A percentile compares a stretch with the other conserved stretches of the same genome.
Conservation (phyloP, 1,284 basidiomycete genomes). For the Peniophora sp. region DNA sequence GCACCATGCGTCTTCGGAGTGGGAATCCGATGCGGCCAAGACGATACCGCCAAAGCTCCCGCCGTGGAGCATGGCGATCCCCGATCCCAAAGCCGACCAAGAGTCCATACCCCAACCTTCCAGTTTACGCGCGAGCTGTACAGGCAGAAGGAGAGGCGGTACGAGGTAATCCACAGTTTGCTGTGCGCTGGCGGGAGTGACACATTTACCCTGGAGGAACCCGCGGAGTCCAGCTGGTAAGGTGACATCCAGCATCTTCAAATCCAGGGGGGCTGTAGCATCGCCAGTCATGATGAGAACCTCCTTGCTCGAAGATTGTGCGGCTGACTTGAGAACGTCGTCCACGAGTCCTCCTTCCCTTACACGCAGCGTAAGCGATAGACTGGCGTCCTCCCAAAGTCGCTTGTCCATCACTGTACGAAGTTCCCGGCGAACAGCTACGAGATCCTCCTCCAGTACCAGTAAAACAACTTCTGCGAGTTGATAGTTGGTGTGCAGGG, state of each 20-base stretch:
- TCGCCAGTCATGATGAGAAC: conserved; percentile 42
- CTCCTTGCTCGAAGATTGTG: conserved; percentile 36
- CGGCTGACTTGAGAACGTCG: conserved; percentile 26
- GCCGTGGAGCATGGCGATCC: conserved; percentile 18
- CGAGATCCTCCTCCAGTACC: not conserved
- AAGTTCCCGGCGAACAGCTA: not conserved
- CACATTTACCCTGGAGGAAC: not conserved
- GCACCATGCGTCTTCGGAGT: conserved; percentile 14
- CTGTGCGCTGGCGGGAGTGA: not conserved
- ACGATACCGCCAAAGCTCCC: conserved; percentile 25
- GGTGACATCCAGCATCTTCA: conserved; percentile 9
- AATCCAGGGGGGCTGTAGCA: conserved; percentile 20
- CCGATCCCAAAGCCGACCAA: conserved; percentile 38
- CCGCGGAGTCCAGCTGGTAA: conserved; percentile 13
- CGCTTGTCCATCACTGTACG: not conserved
- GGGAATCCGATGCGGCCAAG: conserved; percentile 11
- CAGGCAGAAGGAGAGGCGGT: conserved; percentile 48
- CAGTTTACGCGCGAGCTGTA: conserved; percentile 18
- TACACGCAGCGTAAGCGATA: not conserved
- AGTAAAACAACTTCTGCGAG: too few relatives aligned
- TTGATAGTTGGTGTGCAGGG: too few relatives aligned
- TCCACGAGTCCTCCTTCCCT: conserved; percentile 13
- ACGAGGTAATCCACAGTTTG: conserved; percentile 29
- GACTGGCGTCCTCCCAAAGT: not conserved
- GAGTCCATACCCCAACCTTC: conserved; percentile 14